Conservation (phyloP, 768 basidiomycete species). For the Cystobasidiopsis lactophilus region DNA sequence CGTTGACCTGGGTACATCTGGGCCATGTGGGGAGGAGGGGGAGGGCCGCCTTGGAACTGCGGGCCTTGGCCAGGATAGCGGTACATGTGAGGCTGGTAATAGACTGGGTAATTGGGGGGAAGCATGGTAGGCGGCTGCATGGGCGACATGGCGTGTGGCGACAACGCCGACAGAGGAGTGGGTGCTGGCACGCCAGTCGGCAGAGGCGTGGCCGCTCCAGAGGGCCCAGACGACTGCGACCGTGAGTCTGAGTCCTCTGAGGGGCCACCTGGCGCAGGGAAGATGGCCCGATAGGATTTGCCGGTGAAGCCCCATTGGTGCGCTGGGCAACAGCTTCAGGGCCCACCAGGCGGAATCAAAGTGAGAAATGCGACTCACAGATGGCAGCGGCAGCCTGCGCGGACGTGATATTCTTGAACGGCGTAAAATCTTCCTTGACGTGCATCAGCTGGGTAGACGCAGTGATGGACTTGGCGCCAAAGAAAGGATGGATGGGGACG, state of each 20-base stretch:
- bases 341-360: background rate
- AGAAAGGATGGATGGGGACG: constrained; percentile 62
- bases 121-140: background rate
- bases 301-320: constrained; percentile 73
- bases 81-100: too few relatives aligned
- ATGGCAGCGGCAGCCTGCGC: constrained; percentile 51
- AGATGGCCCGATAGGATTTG: constrained; percentile 61
- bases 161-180: too few relatives aligned
- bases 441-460: constrained; percentile 47
- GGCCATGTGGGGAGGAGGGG: background rate
- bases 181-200: background rate
- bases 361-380: constrained; percentile 31
- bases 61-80: too few relatives aligned
- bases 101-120: background rate
- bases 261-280: constrained; percentile 30
- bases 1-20: background rate
- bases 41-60: background rate
- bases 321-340: constrained; percentile 22
- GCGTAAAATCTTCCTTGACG: constrained; percentile 92
- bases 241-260: background rate
- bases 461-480: constrained; percentile 47
- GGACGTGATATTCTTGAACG: constrained; percentile 73
- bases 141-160: too few relatives aligned
- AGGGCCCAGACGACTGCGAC: too few relatives aligned
- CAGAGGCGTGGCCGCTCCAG: too few relatives aligned